phyloP scores from a whole-genome alignment of 176 grass and related monocot genomes.

The Raddia distichophylla region DNA sequence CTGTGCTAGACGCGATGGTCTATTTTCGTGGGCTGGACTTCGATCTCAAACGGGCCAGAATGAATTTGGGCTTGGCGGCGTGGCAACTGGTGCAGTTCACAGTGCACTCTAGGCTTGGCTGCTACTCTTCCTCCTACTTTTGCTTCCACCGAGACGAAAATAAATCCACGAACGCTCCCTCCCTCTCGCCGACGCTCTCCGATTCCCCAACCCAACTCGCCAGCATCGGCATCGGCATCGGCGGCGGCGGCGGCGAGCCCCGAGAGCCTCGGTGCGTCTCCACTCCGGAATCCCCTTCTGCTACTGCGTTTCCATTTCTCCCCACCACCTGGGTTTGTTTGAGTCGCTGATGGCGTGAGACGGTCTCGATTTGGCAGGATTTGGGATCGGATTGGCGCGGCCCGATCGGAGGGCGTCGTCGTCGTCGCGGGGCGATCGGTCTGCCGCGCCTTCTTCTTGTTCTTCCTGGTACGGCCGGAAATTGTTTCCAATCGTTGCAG shows the following conservation, averaged over 20 bases:
- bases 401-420: background rate
- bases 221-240: background rate
- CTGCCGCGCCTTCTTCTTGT: background rate
- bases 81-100: too few relatives aligned
- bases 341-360: background rate
- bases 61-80: too few relatives aligned
- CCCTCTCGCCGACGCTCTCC: background rate
- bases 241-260: background rate
- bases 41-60: too few relatives aligned
- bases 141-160: background rate
- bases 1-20: too few relatives aligned
- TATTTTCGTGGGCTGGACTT: too few relatives aligned
- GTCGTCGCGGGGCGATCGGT: background rate
- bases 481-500: background rate
- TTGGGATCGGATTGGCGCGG: background rate
- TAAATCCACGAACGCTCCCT: slow-evolving; percentile 20
- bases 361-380: slow-evolving; percentile 9
- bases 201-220: slow-evolving; percentile 29
- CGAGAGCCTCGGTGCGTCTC: background rate
- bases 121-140: background rate
- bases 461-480: background rate
- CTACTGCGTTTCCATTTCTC: background rate
- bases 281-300: background rate
- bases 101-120: too few relatives aligned
- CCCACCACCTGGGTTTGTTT: background rate